Evolutionary conservation across 768 basidiomycete species (phyloP).

Genomic region (Psilocybe sp.): DNA sequence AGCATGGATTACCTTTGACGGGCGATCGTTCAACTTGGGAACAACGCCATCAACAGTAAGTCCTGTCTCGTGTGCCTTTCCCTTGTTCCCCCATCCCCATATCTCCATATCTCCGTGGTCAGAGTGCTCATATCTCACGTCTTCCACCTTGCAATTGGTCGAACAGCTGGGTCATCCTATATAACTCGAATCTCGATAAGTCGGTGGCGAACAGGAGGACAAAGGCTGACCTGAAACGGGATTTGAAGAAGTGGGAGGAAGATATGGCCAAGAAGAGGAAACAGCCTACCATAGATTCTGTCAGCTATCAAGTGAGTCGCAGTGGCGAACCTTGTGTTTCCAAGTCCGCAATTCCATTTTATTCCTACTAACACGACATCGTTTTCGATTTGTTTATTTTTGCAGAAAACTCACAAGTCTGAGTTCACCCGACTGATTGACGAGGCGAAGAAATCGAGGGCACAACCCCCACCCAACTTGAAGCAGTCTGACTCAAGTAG

Average conservation of each 20-base stretch:
- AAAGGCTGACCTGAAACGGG: constrained; percentile 42
- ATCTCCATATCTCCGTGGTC: neutral
- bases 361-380: neutral
- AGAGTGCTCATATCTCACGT: neutral
- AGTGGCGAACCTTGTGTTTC: too few relatives aligned
- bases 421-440: constrained; percentile 39
- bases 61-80: constrained; percentile 1
- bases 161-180: constrained; percentile 64
- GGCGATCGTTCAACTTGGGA: constrained; percentile 54
- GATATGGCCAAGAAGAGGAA: constrained; percentile 38
- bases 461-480: constrained; percentile 22
- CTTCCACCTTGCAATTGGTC: neutral
- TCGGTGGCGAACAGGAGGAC: constrained; percentile 41
- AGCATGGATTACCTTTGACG: constrained; percentile 44
- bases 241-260: constrained; percentile 61
- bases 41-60: constrained; percentile 59
- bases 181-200: constrained; percentile 71
- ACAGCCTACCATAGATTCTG: constrained; percentile 32
- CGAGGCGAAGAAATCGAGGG: constrained; percentile 7
- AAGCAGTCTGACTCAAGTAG: neutral
- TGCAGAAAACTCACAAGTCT: constrained; percentile 34
- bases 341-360: neutral
- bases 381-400: neutral
- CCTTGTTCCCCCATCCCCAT: constrained; percentile 1
- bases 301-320: constrained; percentile 18